Evolutionary conservation across 2,329 filamentous ascomycete genomes (phyloP).

Genomic region (Fusarium sp.): DNA sequence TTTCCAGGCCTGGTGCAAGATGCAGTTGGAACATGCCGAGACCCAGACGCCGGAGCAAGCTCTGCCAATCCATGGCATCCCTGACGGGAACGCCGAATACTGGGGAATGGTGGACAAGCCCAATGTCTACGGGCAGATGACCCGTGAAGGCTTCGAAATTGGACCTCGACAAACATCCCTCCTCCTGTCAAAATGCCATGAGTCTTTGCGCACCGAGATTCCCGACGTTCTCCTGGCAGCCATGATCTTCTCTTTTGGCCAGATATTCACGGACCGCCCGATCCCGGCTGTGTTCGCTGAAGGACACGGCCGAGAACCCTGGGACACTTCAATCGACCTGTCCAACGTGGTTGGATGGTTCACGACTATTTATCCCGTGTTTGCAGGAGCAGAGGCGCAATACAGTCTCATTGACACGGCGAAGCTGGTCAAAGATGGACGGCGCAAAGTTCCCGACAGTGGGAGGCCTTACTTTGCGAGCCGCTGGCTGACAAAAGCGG

Average conservation of each 20-base stretch:
- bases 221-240: slow-evolving; percentile 51
- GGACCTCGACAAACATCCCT: slow-evolving; percentile 22
- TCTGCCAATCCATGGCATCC: slow-evolving; percentile 20
- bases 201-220: slow-evolving; percentile 46
- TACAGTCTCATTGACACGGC: slow-evolving; percentile 19
- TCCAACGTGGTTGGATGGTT: slow-evolving; percentile 54
- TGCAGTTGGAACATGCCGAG: slow-evolving; percentile 43
- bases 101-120: slow-evolving; percentile 39
- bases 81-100: slow-evolving; percentile 35
- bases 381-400: slow-evolving; percentile 7
- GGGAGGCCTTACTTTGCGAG: slow-evolving; percentile 37
- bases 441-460: slow-evolving; percentile 21
- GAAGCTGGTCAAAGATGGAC: slow-evolving; percentile 35
- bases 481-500: slow-evolving; percentile 27
- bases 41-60: slow-evolving; percentile 40
- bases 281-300: slow-evolving; percentile 48
- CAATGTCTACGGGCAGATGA: slow-evolving; percentile 40
- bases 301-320: slow-evolving; percentile 52
- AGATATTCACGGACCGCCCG: slow-evolving; percentile 45
- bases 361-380: slow-evolving; percentile 49
- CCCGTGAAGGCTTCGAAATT: slow-evolving; percentile 27
- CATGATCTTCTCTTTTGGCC: slow-evolving; percentile 43
- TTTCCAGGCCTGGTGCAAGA: slow-evolving; percentile 54
- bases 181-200: slow-evolving; percentile 36
- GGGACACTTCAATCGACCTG: slow-evolving; percentile 44